Evolutionary conservation across 176 grass and related monocot genomes (phyloP).

Genomic region (Paspalum vaginatum): DNA sequence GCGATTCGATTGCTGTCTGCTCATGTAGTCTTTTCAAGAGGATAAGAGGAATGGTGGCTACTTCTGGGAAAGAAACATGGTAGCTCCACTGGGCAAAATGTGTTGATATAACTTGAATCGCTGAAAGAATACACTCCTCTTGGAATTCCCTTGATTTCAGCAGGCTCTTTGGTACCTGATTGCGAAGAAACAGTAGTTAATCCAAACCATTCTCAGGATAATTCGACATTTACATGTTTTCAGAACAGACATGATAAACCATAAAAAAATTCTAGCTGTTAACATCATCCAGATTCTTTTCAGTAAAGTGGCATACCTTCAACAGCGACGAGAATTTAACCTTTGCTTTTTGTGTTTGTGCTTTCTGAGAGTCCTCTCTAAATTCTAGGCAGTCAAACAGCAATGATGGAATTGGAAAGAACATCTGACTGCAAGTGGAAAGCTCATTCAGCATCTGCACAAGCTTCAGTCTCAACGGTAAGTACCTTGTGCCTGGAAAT

Average conservation of each 20-base stretch:
- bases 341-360: constrained; percentile 48
- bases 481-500: constrained; percentile 66
- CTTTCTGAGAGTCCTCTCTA: constrained; percentile 48
- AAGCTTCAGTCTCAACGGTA: constrained; percentile 80
- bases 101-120: constrained; percentile 63
- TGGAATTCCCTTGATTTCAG: constrained; percentile 73
- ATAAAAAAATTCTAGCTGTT: not conserved
- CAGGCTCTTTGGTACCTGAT: constrained; percentile 69
- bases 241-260: constrained; percentile 21
- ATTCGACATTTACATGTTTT: not conserved
- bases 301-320: constrained; percentile 56
- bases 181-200: constrained; percentile 27
- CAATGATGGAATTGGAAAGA: constrained; percentile 81
- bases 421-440: constrained; percentile 67
- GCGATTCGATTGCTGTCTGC: constrained; percentile 55
- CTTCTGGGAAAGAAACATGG: constrained; percentile 93
- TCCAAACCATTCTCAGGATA: constrained; percentile 3
- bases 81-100: constrained; percentile 94
- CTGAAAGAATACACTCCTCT: constrained; percentile 71
- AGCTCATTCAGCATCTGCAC: constrained; percentile 88
- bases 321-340: constrained; percentile 65
- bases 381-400: constrained; percentile 82
- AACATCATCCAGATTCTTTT: constrained; percentile 9
- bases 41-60: constrained; percentile 76
- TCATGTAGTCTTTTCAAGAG: constrained; percentile 83